Base-by-base conservation (phyloP, 2,329 filamentous ascomycete genomes). In the Pseudogymnoascus sp. region DNA sequence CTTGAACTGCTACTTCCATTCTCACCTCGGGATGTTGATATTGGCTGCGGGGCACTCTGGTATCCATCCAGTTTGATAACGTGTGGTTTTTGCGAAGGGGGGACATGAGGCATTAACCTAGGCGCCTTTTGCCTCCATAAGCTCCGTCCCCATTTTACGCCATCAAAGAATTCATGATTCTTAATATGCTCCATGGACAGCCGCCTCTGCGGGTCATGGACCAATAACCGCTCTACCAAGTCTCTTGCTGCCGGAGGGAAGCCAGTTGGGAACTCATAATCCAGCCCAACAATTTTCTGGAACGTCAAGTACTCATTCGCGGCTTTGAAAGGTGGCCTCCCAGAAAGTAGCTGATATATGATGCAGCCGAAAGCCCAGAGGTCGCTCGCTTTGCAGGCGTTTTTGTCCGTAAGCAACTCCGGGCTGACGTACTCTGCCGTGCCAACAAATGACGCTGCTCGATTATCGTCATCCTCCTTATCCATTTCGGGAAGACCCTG, bases 351-450 rank as follows among this genome's bases (percentile, higher is more conserved):
- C 74, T 99, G 94, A 73, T 96, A 99, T 65, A 99, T 86, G 68
- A 99, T 99, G 76, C 94, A 99, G 8, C 94, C 94, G 77, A 96
- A 99, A 2, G 94, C 94, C 94, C 94, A 99, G 58, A 99, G 75
- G 75, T 99, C 94, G 73, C 94, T 97, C 43, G 93, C 90, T 76
- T 97, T 99, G 78, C 93, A 97, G 18, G 93, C 94, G 69, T 90
- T 95, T 77, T 97, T 97, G 71, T 96, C 91, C 30, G 90, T 96
- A 60, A 99, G 79, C n/a, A 99, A 80, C 73, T 99, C 94, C 0
- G 94, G 94, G 70, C 94, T 97, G 67, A 99, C 94, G 70, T 99
- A 99, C 74, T 99, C 94, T 9, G 94, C 94, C 0, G 94, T 99
- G 37, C 94, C 94, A 41, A 99, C 94, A 72, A 99, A 99, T 0